phyloP scores from a whole-genome alignment of 257 asterid genomes.

The Linaria vulgaris region DNA sequence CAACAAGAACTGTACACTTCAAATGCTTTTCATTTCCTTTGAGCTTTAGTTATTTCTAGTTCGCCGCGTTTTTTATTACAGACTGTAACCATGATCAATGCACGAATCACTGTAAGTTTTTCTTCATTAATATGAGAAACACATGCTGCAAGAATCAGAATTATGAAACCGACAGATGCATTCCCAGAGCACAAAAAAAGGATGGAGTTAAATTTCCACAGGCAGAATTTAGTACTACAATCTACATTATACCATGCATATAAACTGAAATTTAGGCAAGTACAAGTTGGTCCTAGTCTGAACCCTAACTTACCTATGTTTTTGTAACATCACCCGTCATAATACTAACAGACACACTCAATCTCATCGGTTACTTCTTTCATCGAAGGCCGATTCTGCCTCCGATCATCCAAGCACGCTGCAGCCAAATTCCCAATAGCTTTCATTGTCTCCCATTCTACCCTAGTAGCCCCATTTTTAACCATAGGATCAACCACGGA shows the following conservation, averaged over 20 bases:
- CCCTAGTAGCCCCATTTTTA: slow-evolving; percentile 43
- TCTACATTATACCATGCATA: not conserved
- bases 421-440: slow-evolving; percentile 59
- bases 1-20: too few species aligned
- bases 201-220: not conserved
- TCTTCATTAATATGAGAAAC: too few species aligned
- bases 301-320: slow-evolving; percentile 2
- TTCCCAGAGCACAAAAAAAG: too few species aligned
- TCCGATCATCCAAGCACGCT: slow-evolving; percentile 54
- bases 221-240: not conserved
- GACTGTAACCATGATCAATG: too few species aligned
- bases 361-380: slow-evolving; percentile 72
- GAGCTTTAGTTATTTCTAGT: too few species aligned
- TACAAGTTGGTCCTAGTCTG: too few species aligned
- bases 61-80: too few species aligned
- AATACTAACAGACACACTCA: slow-evolving; percentile 51
- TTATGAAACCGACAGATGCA: too few species aligned
- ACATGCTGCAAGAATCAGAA: too few species aligned
- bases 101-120: too few species aligned
- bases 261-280: too few species aligned
- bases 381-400: slow-evolving; percentile 69
- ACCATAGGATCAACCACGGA: slow-evolving; percentile 45
- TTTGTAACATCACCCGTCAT: slow-evolving; percentile 33
- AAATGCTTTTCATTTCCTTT: too few species aligned
- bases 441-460: slow-evolving; percentile 57